Evolutionary conservation across 805 yeast species (phyloP).

Genomic region (Tetrapisispora namnaoensis): DNA sequence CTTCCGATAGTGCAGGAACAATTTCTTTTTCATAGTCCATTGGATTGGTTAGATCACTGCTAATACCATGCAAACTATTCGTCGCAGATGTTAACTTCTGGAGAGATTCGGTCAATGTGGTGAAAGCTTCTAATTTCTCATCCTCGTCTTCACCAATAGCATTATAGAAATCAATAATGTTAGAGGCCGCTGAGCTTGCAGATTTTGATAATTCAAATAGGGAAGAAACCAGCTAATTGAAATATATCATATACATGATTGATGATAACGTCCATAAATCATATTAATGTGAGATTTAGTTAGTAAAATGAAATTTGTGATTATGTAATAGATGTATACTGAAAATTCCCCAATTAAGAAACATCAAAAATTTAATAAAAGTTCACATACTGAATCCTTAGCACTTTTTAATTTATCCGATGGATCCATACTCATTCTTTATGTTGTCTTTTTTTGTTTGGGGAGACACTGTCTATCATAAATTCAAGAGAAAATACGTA

Average conservation of each 20-base stretch:
- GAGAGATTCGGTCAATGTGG: constrained; percentile 34
- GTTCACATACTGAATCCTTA: constrained; percentile 31
- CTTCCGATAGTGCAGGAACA: background rate
- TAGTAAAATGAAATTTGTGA: constrained; percentile 3
- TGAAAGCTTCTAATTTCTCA: constrained; percentile 37
- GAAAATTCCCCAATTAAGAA: background rate
- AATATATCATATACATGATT: background rate
- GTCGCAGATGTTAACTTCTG: constrained; percentile 33
- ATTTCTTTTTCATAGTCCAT: constrained; percentile 26
- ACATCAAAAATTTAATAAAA: background rate
- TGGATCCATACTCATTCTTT: constrained; percentile 24
- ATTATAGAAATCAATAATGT: constrained; percentile 68
- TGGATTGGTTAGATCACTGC: constrained; percentile 26
- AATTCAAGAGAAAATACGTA: too few species aligned
- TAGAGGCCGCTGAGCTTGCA: constrained; percentile 76
- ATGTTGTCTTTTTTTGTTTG: too few species aligned
- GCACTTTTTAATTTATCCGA: constrained; percentile 28
- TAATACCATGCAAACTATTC: constrained; percentile 23
- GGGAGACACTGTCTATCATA: too few species aligned
- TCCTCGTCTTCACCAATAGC: constrained; percentile 40
- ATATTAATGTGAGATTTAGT: background rate
- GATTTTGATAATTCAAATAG: constrained; percentile 76
- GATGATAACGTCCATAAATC: background rate
- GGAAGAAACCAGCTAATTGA: constrained; percentile 55
- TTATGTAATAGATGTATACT: too few species aligned